Base-by-base conservation (phyloP, 148 eudicot genomes). In the Pharnaceum exiguum region DNA sequence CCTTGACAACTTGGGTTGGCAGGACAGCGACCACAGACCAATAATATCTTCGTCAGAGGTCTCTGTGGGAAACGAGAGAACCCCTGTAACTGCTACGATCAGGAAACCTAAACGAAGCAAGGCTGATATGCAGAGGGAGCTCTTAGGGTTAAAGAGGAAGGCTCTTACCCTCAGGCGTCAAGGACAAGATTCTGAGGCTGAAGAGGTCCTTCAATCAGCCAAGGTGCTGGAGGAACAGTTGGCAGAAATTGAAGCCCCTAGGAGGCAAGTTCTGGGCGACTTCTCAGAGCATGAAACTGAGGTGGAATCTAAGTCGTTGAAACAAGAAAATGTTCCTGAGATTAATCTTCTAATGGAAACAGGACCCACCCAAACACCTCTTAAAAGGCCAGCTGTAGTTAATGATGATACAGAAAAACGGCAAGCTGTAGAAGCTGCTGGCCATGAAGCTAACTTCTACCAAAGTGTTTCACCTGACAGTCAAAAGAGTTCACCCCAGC, bases 1-100 rank as follows among this genome's bases (percentile, higher is more conserved):
- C 55, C 74, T 93, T 30, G 70, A 59, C 56, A 83, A 76, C 67
- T 72, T 93, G 74, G 98, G 98, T 16, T 93, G 98, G 98, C 82
- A 85, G 54, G 96, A 88, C 11, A 90, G 79, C 22, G 82, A 77
- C 26, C 64, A 70, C 60, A 66, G 29, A 26, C 57, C 57, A 42
- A 42, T 44, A 35, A 26, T 28, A 45, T 43, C 68, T 71, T 58
- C 69, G 6, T 17, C 76, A 25, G 63, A 70, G 18, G 62, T 36
- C 60, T 46, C 70, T 17, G 22, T 12, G 18, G 54, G 54, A 50
- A 70, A 23, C 46, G 66, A 55, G 54, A 55, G 39, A 28, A 44
- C 72, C 24, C 18, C 71, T 42, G 27, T 28, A 11, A 49, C 18
- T 15, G 26, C 25, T 54, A 51, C 47, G 44, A 57, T 49, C 31